Evolutionary conservation across 2,329 filamentous ascomycete species (phyloP), one percentile per base, ranked within the genome.

Genomic region (Cercospora zeina): DNA sequence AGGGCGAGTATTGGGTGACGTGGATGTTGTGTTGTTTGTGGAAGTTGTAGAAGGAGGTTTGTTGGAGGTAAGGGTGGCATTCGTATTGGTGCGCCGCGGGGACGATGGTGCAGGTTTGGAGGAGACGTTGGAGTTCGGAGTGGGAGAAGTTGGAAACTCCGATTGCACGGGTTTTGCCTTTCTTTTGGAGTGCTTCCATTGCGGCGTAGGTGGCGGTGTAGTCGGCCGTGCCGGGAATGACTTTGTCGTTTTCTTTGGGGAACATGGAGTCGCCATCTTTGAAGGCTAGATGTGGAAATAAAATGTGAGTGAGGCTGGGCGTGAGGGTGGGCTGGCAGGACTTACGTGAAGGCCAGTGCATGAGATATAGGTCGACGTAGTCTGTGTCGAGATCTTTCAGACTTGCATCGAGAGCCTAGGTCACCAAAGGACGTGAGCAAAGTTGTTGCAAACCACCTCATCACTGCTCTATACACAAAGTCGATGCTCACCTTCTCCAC

Each of bases 391-490:
- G 71, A 10, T 75, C 68, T 47, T 74, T 62, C 8, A 81, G 68
- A 19, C 77, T 77, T 14, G 72, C 72, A 54, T 74, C 70, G 24
- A 80, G 73, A 47, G 66, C 69, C 4, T 27, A 0, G 84, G 84
- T 81, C 82, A 90, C 75, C 62, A 90, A 79, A 73, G 84, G 89
- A 90, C 78, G 72, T 90, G 87, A 61, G 90, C 78, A 72, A 90
- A 89, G 62, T 10, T 31, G 21, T 8, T 27, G 13, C 13, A n/a
- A n/a, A 1, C 21, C 47, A 14, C 5, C 66, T 82, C 77, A 62
- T 83, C 78, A 14, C 89, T 88, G 69, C 87, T 84, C 69, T 87
- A 81, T 0, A 82, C 82, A 65, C 83, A 80, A 71, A 87, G 85
- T 69, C 77, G 81, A 73, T 85, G 86, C 76, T 87, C 87, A 69